These are phyloP conservation scores for Xylaria venustula DNA, from an alignment of 495 filamentous ascomycete species.

Conservation along the genomic window DNA sequence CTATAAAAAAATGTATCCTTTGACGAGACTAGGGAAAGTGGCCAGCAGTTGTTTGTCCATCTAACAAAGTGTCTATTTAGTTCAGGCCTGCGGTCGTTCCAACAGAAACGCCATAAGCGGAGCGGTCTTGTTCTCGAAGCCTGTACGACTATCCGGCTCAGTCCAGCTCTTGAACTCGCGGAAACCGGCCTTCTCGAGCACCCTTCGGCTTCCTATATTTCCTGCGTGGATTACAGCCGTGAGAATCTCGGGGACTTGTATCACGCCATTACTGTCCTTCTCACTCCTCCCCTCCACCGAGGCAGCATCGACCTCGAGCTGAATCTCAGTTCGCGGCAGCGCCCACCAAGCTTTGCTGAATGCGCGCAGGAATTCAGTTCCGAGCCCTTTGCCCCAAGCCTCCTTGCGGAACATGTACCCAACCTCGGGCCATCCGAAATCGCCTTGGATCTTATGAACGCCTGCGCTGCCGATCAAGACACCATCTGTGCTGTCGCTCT, in stretches of 20 bases:
- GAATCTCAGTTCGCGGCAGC: slow-evolving; percentile 33
- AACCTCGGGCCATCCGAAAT: slow-evolving; percentile 31
- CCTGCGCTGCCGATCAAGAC: slow-evolving; percentile 28
- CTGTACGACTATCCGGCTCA: slow-evolving; percentile 22
- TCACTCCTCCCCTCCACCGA: slow-evolving; percentile 19
- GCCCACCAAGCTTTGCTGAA: slow-evolving; percentile 31
- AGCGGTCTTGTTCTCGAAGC: background rate
- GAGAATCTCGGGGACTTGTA: slow-evolving; percentile 28
- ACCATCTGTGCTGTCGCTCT: slow-evolving; percentile 14
- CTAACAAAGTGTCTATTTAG: too few species aligned
- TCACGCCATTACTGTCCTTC: background rate
- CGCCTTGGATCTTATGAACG: background rate
- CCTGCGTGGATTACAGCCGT: slow-evolving; percentile 24
- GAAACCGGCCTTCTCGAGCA: slow-evolving; percentile 37
- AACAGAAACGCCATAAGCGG: slow-evolving; percentile 16
- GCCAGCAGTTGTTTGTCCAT: too few species aligned
- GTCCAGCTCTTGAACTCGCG: slow-evolving; percentile 25
- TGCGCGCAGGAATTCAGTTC: slow-evolving; percentile 36
- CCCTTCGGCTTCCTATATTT: slow-evolving; percentile 32
- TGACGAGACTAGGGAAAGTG: too few species aligned
- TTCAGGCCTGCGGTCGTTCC: slow-evolving; percentile 3
- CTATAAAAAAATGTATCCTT: too few species aligned
- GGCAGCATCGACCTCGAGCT: slow-evolving; percentile 24
- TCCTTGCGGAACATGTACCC: slow-evolving; percentile 39
- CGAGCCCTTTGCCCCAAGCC: slow-evolving; percentile 36